phyloP scores from a whole-genome alignment of 768 basidiomycete genomes.

The Cytidiella melzeri region DNA sequence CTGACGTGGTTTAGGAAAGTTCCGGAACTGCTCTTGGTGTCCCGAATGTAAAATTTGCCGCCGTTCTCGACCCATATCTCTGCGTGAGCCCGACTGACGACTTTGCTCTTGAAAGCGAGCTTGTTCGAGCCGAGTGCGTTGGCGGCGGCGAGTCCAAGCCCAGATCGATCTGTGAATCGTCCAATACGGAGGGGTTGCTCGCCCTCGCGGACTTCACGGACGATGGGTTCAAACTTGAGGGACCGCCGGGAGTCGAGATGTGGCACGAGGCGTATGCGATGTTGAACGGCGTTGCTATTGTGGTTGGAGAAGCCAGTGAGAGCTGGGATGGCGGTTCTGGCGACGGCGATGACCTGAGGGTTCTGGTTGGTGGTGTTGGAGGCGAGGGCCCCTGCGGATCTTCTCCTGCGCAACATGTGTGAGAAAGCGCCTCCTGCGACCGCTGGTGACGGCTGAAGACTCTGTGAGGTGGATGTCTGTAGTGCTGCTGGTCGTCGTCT shows the following conservation, averaged over 20 bases:
- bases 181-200: constrained; percentile 80
- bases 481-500: constrained; percentile 36
- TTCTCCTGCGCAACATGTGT: constrained; percentile 60
- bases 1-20: constrained; percentile 95
- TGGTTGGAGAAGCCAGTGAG: constrained; percentile 18
- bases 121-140: constrained; percentile 72
- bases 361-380: constrained; percentile 23
- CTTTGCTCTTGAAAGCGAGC: constrained; percentile 92
- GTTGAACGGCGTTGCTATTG: constrained; percentile 29
- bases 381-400: constrained; percentile 54
- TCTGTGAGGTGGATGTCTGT: constrained; percentile 19
- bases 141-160: constrained; percentile 55
- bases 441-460: constrained; percentile 31
- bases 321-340: constrained; percentile 18
- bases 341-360: constrained; percentile 20
- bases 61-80: constrained; percentile 81
- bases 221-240: constrained; percentile 88
- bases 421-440: constrained; percentile 36
- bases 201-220: constrained; percentile 70
- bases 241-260: constrained; percentile 88
- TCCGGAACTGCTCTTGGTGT: constrained; percentile 85
- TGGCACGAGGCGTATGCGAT: constrained; percentile 90
- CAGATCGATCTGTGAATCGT: constrained; percentile 86
- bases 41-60: constrained; percentile 77
- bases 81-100: constrained; percentile 90